Evolutionary conservation across 1,139 yeast genomes (phyloP).

Genomic region (Candida tetrigidarum): DNA sequence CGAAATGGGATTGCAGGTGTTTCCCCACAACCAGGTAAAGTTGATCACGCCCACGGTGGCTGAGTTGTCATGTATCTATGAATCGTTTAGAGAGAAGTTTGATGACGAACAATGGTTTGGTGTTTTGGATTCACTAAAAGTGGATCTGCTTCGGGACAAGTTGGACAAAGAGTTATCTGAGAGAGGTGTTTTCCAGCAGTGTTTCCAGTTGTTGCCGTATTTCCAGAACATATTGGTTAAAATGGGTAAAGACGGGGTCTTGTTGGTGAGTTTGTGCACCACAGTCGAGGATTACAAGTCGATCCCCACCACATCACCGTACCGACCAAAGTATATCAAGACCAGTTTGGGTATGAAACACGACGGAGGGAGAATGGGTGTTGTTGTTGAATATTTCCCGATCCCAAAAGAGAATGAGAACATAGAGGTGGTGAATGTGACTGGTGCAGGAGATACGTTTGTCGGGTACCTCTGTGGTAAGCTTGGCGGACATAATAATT

Average conservation of each 20-base stretch:
- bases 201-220: slow-evolving; percentile 72
- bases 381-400: slow-evolving; percentile 66
- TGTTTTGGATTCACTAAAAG: slow-evolving; percentile 61
- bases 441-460: slow-evolving; percentile 79
- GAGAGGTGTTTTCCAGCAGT: slow-evolving; percentile 67
- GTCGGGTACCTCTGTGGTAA: slow-evolving; percentile 51
- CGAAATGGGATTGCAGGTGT: slow-evolving; percentile 26
- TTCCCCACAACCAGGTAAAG: slow-evolving; percentile 36
- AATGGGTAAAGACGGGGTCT: slow-evolving; percentile 68
- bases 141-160: slow-evolving; percentile 50
- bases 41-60: slow-evolving; percentile 70
- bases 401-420: slow-evolving; percentile 42
- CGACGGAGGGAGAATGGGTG: slow-evolving; percentile 37
- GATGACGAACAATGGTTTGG: slow-evolving; percentile 84
- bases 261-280: slow-evolving; percentile 43
- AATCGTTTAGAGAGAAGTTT: slow-evolving; percentile 41
- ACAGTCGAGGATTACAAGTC: slow-evolving; percentile 35
- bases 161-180: slow-evolving; percentile 31
- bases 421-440: slow-evolving; percentile 51
- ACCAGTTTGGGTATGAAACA: slow-evolving; percentile 20
- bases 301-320: slow-evolving; percentile 40
- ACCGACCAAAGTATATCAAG: slow-evolving; percentile 29
- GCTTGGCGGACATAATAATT: slow-evolving; percentile 25
- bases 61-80: slow-evolving; percentile 62
- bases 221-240: slow-evolving; percentile 71